phyloP scores from a whole-genome alignment of 352 stramenopile species.

The Pythium coloratum region DNA sequence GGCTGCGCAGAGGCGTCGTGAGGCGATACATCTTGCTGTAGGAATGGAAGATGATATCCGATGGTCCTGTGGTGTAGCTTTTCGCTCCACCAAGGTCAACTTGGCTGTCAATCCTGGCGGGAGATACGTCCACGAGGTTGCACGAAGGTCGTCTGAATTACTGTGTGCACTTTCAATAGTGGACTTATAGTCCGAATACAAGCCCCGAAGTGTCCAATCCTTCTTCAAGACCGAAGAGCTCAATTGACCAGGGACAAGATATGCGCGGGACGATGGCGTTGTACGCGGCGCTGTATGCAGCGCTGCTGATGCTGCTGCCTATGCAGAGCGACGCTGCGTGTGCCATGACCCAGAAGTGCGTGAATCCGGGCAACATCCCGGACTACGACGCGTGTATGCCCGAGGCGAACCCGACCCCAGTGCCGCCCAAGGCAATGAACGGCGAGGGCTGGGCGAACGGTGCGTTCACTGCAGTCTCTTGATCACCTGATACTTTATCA shows the following conservation, averaged over 20 bases:
- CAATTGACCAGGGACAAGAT: neutral
- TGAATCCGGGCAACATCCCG: slow-evolving; percentile 66
- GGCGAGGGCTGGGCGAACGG: slow-evolving; percentile 46
- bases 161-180: slow-evolving; percentile 8
- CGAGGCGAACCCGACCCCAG: slow-evolving; percentile 40
- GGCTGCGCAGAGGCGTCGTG: slow-evolving; percentile 6
- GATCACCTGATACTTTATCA: neutral
- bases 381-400: slow-evolving; percentile 79
- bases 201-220: neutral
- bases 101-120: slow-evolving; percentile 25
- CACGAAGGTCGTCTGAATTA: slow-evolving; percentile 29
- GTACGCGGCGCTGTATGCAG: neutral
- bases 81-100: slow-evolving; percentile 19
- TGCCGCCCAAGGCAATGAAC: slow-evolving; percentile 32
- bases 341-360: slow-evolving; percentile 79
- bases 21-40: slow-evolving; percentile 20
- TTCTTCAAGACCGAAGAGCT: slow-evolving; percentile 29
- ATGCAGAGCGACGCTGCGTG: slow-evolving; percentile 29
- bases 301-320: neutral
- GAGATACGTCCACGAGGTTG: slow-evolving; percentile 10
- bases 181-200: neutral
- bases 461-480: slow-evolving; percentile 15
- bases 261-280: neutral
- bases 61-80: slow-evolving; percentile 13
- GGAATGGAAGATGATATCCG: neutral